Conservation (phyloP, 306 rosid genomes). For the Fragaria vesca region DNA sequence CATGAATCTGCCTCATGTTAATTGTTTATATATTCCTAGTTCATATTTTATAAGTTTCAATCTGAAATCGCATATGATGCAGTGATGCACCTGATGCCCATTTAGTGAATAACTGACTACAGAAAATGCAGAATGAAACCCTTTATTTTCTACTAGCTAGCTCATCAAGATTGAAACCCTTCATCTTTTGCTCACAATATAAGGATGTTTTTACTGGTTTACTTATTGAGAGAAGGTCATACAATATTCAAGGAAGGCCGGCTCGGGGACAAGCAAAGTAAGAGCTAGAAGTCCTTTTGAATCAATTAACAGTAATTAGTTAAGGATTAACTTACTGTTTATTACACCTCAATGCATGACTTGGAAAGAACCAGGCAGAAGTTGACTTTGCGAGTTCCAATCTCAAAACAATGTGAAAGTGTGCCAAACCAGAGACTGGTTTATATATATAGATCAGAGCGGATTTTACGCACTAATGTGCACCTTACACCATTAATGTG, state of each 20-base stretch:
- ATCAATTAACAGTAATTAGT: not conserved
- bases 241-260: not conserved
- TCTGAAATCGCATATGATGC: not conserved
- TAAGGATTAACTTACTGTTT: not conserved
- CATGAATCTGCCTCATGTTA: not conserved
- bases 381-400: conserved; percentile 17
- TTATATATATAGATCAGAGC: not conserved
- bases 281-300: not conserved
- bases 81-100: not conserved
- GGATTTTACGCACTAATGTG: too few relatives aligned
- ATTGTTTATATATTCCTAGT: not conserved
- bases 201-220: not conserved
- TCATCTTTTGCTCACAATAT: too few relatives aligned
- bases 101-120: not conserved
- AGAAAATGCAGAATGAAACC: not conserved
- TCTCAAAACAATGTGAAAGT: not conserved
- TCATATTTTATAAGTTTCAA: not conserved
- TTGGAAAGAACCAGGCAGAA: conserved; percentile 8
- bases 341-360: conserved; percentile 5
- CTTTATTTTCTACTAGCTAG: not conserved
- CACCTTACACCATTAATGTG: too few relatives aligned
- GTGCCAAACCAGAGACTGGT: not conserved
- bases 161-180: not conserved
- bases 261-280: not conserved
- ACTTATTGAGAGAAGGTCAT: not conserved